These are phyloP conservation scores for Polygonum maritimum DNA, from an alignment of 148 eudicot species.

Conservation along the genomic window DNA sequence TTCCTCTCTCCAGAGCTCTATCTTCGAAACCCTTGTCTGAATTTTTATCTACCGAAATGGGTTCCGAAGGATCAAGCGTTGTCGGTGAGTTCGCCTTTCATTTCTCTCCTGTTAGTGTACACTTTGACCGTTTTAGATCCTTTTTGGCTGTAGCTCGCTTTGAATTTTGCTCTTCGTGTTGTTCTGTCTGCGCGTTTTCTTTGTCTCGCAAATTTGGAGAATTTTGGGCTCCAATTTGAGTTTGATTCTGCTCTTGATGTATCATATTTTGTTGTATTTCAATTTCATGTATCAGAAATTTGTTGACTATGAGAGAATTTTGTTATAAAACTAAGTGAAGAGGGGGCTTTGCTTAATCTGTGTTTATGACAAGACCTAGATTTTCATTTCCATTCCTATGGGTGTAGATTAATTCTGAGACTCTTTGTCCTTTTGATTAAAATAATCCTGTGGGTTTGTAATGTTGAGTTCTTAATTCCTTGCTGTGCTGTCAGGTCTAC, in stretches of 20 bases:
- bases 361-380: constrained; percentile 6
- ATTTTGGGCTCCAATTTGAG: neutral
- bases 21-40: constrained; percentile 4
- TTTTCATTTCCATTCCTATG: neutral
- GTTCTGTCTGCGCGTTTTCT: neutral
- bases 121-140: neutral
- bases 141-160: neutral
- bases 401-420: neutral
- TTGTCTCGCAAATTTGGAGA: neutral
- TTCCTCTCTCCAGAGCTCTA: neutral
- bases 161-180: neutral
- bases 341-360: neutral
- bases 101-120: neutral
- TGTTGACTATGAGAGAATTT: neutral
- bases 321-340: neutral
- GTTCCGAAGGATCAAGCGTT: constrained; percentile 34
- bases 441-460: neutral
- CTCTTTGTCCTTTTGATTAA: neutral
- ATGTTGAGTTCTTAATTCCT: neutral
- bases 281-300: neutral
- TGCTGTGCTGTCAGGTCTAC: neutral
- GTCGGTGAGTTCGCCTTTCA: constrained; percentile 24
- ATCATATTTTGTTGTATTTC: neutral
- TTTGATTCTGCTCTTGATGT: neutral
- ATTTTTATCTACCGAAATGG: constrained; percentile 16